Base-by-base conservation (phyloP, 257 asterid genomes). In the Solanum infundibuliforme region DNA sequence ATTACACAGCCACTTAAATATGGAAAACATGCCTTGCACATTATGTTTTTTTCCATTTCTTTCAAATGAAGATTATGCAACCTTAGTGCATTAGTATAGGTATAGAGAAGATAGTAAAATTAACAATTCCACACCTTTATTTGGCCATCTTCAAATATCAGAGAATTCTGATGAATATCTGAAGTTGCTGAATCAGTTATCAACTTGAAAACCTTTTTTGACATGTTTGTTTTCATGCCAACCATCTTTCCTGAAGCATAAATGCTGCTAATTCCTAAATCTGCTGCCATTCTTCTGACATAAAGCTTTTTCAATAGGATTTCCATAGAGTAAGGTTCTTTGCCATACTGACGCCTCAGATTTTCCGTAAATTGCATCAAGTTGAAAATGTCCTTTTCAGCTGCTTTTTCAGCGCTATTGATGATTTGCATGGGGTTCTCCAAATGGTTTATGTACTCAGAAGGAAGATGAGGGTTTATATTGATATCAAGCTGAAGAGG, bases 241-340 rank as follows among this genome's bases (percentile, higher is more conserved):
- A 96, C 97, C 90, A 91, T 90, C 94, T 95, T 96, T 86, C 98
- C 98, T 14, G 95, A 93, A 84, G 95, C 92, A 87, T 90, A 92
- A 87, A 96, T 93, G 86, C 91, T 91, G 77, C 89, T 90, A 87
- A 96, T 96, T 87, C 99, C 99, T 89, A 96, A 87, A 92, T 96
- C 99, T 58, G 98, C 98, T 71, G 98, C 95, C 99, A 96, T 96
- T 92, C 99, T 93, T 94, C 92, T 95, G 81, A 95, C 98, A 81
- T 96, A 95, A 25, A 96, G 98, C 93, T 96, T 96, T 94, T 95
- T 96, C 93, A 96, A 92, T 85, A 96, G 85, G 87, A 95, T 94
- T 89, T 95, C 99, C 99, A 96, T 96, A 82, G 99, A 94, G 92
- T 91, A 95, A 87, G 99, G 99, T 93, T 94, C 99, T 89, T 94